phyloP scores from a whole-genome alignment of 176 grass and related monocot species.

The Hordeum marinum region DNA sequence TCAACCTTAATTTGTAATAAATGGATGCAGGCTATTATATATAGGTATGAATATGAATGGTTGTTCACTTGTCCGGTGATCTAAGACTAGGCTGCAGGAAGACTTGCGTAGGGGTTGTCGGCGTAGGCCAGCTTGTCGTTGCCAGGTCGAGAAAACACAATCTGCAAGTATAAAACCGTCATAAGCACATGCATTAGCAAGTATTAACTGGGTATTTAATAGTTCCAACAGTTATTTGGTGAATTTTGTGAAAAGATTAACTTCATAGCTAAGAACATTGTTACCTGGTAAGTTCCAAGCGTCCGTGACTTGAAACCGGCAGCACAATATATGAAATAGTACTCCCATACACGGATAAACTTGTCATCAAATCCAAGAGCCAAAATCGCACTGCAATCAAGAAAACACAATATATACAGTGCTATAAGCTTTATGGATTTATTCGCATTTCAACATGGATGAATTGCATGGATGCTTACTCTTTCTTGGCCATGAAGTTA shows the following conservation, averaged over 20 bases:
- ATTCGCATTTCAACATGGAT: background rate
- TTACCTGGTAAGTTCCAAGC: conserved; percentile 56
- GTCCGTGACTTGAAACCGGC: conserved; percentile 70
- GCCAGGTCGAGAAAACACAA: conserved; percentile 16
- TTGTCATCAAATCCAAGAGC: conserved; percentile 59
- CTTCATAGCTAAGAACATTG: background rate
- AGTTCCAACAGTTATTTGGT: background rate
- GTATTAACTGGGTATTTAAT: background rate
- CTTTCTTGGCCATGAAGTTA: conserved; percentile 42
- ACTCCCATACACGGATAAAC: conserved; percentile 54
- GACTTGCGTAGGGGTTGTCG: conserved; percentile 29
- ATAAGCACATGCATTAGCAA: no score
- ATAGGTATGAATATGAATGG: background rate
- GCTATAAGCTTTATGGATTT: background rate
- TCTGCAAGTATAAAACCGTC: background rate
- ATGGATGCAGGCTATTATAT: background rate
- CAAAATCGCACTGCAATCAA: conserved; percentile 39
- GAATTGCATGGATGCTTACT: conserved; percentile 17
- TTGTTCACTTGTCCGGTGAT: background rate
- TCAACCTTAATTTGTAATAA: background rate
- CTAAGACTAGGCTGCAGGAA: conserved; percentile 24
- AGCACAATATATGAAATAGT: conserved; percentile 69
- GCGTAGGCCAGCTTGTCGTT: conserved; percentile 25
- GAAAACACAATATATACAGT: background rate
- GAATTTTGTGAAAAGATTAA: background rate